A percentile compares a stretch with the other conserved stretches of the same genome.
Evolutionary conservation across 176 grass and related monocot species (phyloP).

Genomic region (Alopecurus myosuroides): DNA sequence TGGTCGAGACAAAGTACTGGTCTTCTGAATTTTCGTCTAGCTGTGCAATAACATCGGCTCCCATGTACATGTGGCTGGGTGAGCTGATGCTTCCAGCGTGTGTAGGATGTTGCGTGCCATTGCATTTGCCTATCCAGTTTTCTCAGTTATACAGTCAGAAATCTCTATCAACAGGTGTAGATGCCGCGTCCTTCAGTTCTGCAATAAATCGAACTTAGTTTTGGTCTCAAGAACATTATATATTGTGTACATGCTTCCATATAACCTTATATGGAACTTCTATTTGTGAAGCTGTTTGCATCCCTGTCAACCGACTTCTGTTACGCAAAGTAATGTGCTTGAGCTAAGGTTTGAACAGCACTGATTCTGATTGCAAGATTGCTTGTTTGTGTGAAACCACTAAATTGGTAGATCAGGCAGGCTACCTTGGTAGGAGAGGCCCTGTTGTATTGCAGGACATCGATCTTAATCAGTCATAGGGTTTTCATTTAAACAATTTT

Average conservation of each 20-base stretch:
- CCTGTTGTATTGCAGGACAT: neutral
- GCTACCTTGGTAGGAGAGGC: neutral
- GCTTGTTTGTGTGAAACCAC: neutral
- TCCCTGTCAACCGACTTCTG: neutral
- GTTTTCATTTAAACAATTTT: neutral
- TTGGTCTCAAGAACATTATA: neutral
- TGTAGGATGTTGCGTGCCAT: neutral
- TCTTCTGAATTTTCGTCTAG: slow-evolving; percentile 7
- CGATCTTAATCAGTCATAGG: neutral
- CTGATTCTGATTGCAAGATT: neutral
- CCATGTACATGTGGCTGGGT: neutral
- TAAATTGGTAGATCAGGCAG: neutral
- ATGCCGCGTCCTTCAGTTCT: neutral
- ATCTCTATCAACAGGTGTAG: neutral
- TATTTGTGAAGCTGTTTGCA: neutral
- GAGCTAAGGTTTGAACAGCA: neutral
- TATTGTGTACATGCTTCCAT: neutral
- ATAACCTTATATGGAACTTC: neutral
- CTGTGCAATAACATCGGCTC: slow-evolving; percentile 2
- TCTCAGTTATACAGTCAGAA: neutral
- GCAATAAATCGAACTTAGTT: slow-evolving; percentile 28
- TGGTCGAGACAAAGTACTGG: neutral
- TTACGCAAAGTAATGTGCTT: neutral
- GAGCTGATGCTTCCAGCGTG: neutral
- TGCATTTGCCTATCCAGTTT: neutral